phyloP scores from a whole-genome alignment of 768 basidiomycete genomes.

The Trametes maxima region DNA sequence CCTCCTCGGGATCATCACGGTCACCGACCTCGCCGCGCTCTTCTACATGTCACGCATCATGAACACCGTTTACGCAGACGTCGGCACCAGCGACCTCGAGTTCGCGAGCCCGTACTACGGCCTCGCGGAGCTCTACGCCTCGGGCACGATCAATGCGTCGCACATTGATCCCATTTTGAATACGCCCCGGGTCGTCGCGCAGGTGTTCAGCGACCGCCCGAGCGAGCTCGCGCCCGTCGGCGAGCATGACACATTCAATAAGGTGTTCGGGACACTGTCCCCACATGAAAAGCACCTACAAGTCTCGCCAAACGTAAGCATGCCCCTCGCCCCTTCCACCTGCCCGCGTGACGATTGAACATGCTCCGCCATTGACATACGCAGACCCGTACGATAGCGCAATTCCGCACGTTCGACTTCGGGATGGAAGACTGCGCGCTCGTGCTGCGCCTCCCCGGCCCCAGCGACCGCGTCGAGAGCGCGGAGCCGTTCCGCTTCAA shows the following conservation, averaged over 20 bases:
- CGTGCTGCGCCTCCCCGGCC: slow-evolving; percentile 26
- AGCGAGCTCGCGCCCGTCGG: slow-evolving; percentile 26
- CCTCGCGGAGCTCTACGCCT: slow-evolving; percentile 30
- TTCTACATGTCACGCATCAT: slow-evolving; percentile 20
- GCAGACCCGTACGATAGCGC: slow-evolving; percentile 28
- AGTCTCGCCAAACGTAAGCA: slow-evolving; percentile 22
- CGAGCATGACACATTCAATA: slow-evolving; percentile 23
- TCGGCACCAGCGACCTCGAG: slow-evolving; percentile 20
- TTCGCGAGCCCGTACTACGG: slow-evolving; percentile 29
- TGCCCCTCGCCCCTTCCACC: neutral
- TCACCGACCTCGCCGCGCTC: slow-evolving; percentile 10
- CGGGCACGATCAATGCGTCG: slow-evolving; percentile 23
- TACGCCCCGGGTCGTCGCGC: slow-evolving; percentile 26
- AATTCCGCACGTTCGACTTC: slow-evolving; percentile 32
- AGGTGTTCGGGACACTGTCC: slow-evolving; percentile 23
- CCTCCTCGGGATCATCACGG: slow-evolving; percentile 13
- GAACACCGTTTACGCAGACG: slow-evolving; percentile 15
- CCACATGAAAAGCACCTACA: slow-evolving; percentile 28
- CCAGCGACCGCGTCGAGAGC: slow-evolving; percentile 15
- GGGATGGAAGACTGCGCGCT: slow-evolving; percentile 34
- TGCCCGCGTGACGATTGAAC: neutral
- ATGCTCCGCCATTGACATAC: neutral
- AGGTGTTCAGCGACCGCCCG: slow-evolving; percentile 26
- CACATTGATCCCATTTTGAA: slow-evolving; percentile 25
- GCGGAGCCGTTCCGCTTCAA: slow-evolving; percentile 22